Percentiles rank a stretch among this genome's conserved stretches.
These are phyloP conservation scores for Schizothecium vesticola DNA, from an alignment of 495 filamentous ascomycete species.

Conservation along the genomic window DNA sequence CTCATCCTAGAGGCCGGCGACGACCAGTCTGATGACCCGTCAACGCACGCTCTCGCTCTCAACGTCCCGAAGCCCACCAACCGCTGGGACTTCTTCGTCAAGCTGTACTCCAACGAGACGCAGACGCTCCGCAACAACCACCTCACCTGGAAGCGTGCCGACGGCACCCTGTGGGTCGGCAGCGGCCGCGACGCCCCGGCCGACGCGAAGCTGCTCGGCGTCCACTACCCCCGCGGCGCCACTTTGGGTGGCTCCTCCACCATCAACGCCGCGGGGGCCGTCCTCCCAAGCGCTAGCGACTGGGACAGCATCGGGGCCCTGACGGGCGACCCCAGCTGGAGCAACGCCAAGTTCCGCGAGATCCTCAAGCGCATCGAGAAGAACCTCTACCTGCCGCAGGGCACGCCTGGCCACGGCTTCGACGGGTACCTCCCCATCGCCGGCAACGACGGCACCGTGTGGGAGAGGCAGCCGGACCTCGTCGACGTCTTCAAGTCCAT, in stretches of 20 bases:
- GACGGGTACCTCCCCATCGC: conserved; percentile 48
- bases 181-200: conserved; percentile 27
- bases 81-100: conserved; percentile 39
- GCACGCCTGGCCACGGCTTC: conserved; percentile 47
- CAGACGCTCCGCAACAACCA: conserved; percentile 31
- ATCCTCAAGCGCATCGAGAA: conserved; percentile 48
- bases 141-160: conserved; percentile 27
- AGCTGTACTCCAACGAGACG: conserved; percentile 32
- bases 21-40: conserved; percentile 43
- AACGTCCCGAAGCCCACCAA: conserved; percentile 24
- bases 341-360: conserved; percentile 37
- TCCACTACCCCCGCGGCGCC: conserved; percentile 45
- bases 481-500: conserved; percentile 31
- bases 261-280: conserved; percentile 39
- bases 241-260: conserved; percentile 43
- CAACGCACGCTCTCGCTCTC: conserved; percentile 21
- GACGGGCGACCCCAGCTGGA: conserved; percentile 44
- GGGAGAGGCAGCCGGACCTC: conserved; percentile 32
- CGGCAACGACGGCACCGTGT: conserved; percentile 33
- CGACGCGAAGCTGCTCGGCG: conserved; percentile 37
- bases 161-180: conserved; percentile 31
- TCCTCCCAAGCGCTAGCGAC: conserved; percentile 37
- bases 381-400: conserved; percentile 45
- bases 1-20: conserved; percentile 40
- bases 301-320: conserved; percentile 44